A percentile compares a stretch with the other conserved stretches of the same genome.
These are phyloP conservation scores for Cladosporium austrohemisphaericum DNA, from an alignment of 2,329 filamentous ascomycete species.

Conservation along the genomic window DNA sequence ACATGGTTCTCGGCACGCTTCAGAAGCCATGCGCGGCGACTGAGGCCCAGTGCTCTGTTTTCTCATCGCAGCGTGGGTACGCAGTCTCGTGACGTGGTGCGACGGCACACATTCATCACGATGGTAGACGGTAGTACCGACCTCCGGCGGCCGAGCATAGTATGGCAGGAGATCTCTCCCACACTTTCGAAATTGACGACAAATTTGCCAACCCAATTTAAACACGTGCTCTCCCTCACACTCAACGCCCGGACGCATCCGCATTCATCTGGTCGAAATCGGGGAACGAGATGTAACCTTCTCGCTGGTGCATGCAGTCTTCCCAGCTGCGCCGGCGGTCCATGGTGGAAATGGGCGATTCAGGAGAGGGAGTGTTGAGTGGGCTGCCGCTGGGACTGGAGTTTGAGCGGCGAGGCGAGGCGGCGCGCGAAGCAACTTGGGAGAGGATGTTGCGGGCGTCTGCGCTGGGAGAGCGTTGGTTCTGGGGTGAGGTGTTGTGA, in stretches of 20 bases:
- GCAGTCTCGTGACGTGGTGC: too few species aligned
- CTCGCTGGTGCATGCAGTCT: constrained; percentile 29
- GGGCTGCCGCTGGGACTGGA: neutral
- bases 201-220: too few species aligned
- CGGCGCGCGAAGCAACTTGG: constrained; percentile 24
- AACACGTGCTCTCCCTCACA: too few species aligned
- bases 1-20: too few species aligned
- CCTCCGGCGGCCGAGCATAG: too few species aligned
- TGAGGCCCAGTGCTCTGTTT: too few species aligned
- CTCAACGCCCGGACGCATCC: constrained; percentile 1
- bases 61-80: too few species aligned
- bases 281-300: constrained; percentile 33
- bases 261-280: constrained; percentile 31
- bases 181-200: neutral
- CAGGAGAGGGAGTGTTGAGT: neutral
- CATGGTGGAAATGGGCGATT: constrained; percentile 9
- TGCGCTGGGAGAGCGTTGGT: constrained; percentile 2
- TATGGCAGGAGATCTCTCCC: too few species aligned
- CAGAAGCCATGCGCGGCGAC: too few species aligned
- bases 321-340: constrained; percentile 25
- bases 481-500: constrained; percentile 18
- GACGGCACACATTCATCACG: too few species aligned
- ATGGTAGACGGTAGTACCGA: too few species aligned
- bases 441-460: constrained; percentile 16
- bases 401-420: constrained; percentile 23